Evolutionary conservation across 1,284 basidiomycete genomes (phyloP).

Genomic region (Ustilago hordei): DNA sequence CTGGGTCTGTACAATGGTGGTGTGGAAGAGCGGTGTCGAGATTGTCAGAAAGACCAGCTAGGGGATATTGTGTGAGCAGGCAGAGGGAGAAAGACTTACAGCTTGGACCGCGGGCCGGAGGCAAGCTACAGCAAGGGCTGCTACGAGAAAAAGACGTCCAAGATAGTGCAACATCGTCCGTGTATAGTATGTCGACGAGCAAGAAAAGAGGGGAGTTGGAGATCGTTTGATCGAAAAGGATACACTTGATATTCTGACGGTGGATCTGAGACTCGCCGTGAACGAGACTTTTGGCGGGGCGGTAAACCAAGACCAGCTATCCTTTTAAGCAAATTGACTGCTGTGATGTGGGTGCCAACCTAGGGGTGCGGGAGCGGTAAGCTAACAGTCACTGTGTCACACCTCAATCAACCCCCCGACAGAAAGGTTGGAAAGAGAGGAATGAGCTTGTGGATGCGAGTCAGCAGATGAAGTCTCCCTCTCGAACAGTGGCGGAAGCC

Average conservation of each 20-base stretch:
- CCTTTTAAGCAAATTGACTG: background rate
- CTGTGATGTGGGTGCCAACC: background rate
- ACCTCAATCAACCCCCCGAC: background rate
- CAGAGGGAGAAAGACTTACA: slow-evolving; percentile 11
- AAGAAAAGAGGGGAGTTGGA: background rate
- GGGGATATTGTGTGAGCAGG: background rate
- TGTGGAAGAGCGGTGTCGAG: background rate
- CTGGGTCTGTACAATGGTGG: background rate
- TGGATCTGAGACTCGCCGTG: background rate
- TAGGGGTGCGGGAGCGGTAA: background rate
- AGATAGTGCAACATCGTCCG: slow-evolving; percentile 6
- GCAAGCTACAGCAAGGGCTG: slow-evolving; percentile 13
- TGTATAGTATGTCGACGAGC: background rate
- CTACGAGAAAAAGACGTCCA: slow-evolving; percentile 4
- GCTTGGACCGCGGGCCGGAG: slow-evolving; percentile 15
- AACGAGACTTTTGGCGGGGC: background rate
- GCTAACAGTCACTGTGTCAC: background rate
- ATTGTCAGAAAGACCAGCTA: background rate
- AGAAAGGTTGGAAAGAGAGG: background rate
- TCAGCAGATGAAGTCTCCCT: slow-evolving; percentile 4
- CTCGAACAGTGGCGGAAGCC: slow-evolving; percentile 3
- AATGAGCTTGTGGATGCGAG: background rate
- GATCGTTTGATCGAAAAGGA: too few species aligned
- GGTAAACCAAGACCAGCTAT: background rate
- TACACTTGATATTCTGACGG: background rate